A percentile compares a stretch with the other conserved stretches of the same genome.
phyloP scores from a whole-genome alignment of 1,284 basidiomycete genomes.

The Polyporus tsugae region DNA sequence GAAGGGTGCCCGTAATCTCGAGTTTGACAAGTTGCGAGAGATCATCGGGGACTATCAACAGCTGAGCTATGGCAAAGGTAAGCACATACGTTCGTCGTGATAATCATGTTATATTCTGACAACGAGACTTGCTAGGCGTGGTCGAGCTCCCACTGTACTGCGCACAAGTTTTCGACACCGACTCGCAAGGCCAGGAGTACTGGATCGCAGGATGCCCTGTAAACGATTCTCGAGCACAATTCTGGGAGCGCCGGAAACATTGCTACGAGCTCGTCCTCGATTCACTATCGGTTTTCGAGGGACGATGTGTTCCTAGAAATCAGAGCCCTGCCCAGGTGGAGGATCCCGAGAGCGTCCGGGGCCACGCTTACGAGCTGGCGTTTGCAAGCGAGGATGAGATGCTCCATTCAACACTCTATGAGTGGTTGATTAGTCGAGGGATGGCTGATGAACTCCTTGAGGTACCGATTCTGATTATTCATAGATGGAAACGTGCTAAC shows the following conservation, averaged over 20 bases:
- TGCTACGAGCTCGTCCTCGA: constrained; percentile 90
- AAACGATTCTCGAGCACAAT: constrained; percentile 66
- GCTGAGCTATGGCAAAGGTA: constrained; percentile 84
- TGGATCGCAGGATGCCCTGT: constrained; percentile 74
- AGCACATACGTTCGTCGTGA: constrained; percentile 8
- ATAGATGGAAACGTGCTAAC: constrained; percentile 7
- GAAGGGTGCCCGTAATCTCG: constrained; percentile 87
- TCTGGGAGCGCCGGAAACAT: constrained; percentile 68
- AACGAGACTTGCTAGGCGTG: constrained; percentile 63
- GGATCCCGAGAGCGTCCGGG: constrained; percentile 72
- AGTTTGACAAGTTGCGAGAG: constrained; percentile 86
- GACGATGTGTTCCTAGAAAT: constrained; percentile 43
- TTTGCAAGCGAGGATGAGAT: constrained; percentile 89
- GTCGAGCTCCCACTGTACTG: constrained; percentile 89
- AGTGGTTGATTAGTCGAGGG: constrained; percentile 87
- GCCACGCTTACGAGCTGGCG: constrained; percentile 83
- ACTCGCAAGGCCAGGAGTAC: constrained; percentile 80
- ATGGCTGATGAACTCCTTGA: constrained; percentile 91
- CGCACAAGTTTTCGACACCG: constrained; percentile 82
- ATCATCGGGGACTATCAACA: constrained; percentile 89
- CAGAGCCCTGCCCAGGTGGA: constrained; percentile 45
- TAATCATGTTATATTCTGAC: background rate
- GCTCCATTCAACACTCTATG: constrained; percentile 95
- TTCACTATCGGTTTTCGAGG: constrained; percentile 84
- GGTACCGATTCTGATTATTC: constrained; percentile 53